Base-by-base conservation (phyloP, 768 basidiomycete genomes). In the Leccinum boreale region DNA sequence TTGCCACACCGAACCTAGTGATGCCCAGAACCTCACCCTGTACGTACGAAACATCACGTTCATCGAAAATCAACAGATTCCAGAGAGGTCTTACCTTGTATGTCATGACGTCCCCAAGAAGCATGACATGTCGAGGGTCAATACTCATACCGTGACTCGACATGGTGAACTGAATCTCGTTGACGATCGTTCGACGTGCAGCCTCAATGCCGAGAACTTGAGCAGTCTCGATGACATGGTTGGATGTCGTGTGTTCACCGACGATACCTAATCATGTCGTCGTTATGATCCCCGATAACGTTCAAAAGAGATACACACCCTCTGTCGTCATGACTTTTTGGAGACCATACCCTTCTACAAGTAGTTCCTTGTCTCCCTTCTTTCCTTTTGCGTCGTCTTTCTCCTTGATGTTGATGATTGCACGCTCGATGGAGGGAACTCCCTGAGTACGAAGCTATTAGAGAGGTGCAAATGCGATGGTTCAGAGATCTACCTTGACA, bases 181-280 rank as follows among this genome's bases (percentile, higher is more conserved):
- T 91, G 74, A 97, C 88, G 74, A 99, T 97, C 3, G 94, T 96
- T 59, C 81, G 78, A 58, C 97, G 83, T 4, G 97, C 95, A 5
- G 97, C 97, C 68, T 99, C 97, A 58, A 99, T 98, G 35, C 97
- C 97, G n/a, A 99, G 82, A 8, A 98, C 95, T 68, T 91, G 84
- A 11, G 90, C 86, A 14, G 93, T 90, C 71, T 99, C 97, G 65
- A 98, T 97, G 70, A 99, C 90, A 74, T 98, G 95, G 68, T 99
- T 99, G 14, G 94, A 94, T 10, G 91, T 87, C 12, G 97, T 98
- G 58, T 90, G 81, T 66, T 92, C 85, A 42, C 97, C 97, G 56
- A 97, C 78, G 58, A 99, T 92, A 68, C 96, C 94, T 95, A 47
- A 4, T 42, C 15, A 12, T 36, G 47, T 14, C 52, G n/a, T 39